A percentile compares a stretch with the other conserved stretches of the same genome.
These are phyloP conservation scores for Paradendryphiella salina DNA, from an alignment of 2,329 filamentous ascomycete species.

Conservation along the genomic window DNA sequence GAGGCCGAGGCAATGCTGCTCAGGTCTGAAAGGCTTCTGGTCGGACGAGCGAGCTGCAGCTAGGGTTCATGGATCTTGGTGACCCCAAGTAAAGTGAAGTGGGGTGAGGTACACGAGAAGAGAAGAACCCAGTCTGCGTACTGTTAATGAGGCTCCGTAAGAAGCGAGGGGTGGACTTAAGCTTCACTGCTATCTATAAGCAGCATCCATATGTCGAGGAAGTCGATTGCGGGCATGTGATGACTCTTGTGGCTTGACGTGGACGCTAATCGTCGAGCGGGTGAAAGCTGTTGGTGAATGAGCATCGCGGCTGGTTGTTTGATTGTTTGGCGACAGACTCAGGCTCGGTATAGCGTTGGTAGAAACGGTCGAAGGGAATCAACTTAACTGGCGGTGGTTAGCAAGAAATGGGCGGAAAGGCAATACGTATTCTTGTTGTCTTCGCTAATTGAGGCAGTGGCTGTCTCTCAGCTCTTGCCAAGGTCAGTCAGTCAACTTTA, in stretches of 20 bases:
- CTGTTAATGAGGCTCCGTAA: not conserved
- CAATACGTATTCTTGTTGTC: conserved; percentile 2
- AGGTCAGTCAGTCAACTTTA: not conserved
- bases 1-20: conserved; percentile 17
- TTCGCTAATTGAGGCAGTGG: not conserved
- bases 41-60: conserved; percentile 14
- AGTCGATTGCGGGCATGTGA: not conserved
- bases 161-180: not conserved
- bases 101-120: conserved; percentile 1
- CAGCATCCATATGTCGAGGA: not conserved
- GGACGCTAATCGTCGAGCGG: not conserved
- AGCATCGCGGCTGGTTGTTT: not conserved
- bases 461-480: not conserved
- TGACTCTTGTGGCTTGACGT: not conserved
- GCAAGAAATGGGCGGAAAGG: not conserved
- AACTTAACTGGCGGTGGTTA: not conserved
- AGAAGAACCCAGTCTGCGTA: conserved; percentile 1
- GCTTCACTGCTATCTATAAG: conserved; percentile 2
- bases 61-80: conserved; percentile 17
- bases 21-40: conserved; percentile 8
- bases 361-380: not conserved
- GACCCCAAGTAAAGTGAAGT: not conserved
- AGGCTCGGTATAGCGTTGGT: not conserved
- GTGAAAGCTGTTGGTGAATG: not conserved
- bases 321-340: not conserved